Evolutionary conservation across 2,329 filamentous ascomycete species (phyloP).

Genomic region (Blastomyces parvus): DNA sequence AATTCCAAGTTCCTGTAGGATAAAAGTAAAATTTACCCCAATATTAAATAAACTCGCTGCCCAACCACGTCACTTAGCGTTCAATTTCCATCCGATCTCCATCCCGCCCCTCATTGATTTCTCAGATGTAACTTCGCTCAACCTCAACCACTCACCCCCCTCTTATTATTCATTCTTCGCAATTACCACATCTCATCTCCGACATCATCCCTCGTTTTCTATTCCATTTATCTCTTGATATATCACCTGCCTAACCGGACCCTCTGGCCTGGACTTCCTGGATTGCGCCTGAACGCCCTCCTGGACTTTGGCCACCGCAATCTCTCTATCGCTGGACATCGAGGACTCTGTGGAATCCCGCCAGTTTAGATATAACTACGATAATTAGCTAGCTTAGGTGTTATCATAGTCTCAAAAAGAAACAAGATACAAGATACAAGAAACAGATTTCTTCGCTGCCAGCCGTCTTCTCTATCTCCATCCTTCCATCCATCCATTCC

Average conservation of each 20-base stretch:
- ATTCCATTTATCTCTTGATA: neutral
- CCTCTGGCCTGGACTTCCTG: neutral
- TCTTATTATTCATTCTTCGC: too few species aligned
- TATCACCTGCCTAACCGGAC: neutral
- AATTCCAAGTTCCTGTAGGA: too few species aligned
- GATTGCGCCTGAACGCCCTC: neutral
- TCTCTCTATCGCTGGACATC: neutral
- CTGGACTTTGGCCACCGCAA: neutral
- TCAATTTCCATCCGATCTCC: neutral
- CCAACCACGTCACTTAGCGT: neutral
- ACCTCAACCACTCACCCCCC: too few species aligned
- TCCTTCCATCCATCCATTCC: conserved; percentile 13
- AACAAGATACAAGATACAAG: neutral
- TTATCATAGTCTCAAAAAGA: conserved; percentile 12
- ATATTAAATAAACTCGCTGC: neutral
- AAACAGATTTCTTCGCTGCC: conserved; percentile 12
- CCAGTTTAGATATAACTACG: conserved; percentile 8
- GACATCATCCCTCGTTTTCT: neutral
- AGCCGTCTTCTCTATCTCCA: conserved; percentile 10
- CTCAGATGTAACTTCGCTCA: too few species aligned
- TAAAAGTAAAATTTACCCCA: too few species aligned
- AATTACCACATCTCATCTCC: neutral
- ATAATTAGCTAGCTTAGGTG: conserved; percentile 13
- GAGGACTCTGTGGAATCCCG: neutral
- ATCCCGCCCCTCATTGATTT: neutral